These are phyloP conservation scores for Candida orba DNA, from an alignment of 805 yeast species.

Conservation along the genomic window DNA sequence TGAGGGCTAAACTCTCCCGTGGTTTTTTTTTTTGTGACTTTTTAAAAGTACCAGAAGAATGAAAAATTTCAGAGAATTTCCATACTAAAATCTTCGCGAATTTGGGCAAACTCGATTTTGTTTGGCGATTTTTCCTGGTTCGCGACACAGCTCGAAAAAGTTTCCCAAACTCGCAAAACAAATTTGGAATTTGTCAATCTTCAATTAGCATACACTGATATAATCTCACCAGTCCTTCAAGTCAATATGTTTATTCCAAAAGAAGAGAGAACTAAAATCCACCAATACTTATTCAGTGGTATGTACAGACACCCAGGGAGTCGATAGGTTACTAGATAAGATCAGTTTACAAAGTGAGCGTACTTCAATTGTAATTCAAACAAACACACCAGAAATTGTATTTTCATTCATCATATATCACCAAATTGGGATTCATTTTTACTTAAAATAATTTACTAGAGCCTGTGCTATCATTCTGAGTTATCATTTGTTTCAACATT, in stretches of 20 bases:
- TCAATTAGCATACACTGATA: too few species aligned
- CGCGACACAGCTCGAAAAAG: constrained; percentile 14
- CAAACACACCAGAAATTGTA: too few species aligned
- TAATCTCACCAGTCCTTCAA: background rate
- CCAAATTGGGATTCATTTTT: too few species aligned
- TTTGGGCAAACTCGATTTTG: background rate
- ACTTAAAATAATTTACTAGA: too few species aligned
- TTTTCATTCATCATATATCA: too few species aligned
- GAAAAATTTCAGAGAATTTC: background rate
- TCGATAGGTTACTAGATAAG: too few species aligned
- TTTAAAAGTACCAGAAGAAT: background rate
- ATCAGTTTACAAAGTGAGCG: too few species aligned
- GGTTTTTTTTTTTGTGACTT: background rate
- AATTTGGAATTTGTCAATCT: constrained; percentile 2
- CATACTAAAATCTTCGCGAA: constrained; percentile 1
- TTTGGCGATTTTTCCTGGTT: constrained; percentile 2
- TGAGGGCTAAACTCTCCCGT: too few species aligned
- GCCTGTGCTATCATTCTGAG: too few species aligned
- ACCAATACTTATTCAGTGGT: constrained; percentile 98
- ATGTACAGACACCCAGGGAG: constrained; percentile 33
- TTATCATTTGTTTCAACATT: too few species aligned
- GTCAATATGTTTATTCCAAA: constrained; percentile 93
- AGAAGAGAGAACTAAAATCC: constrained; percentile 99
- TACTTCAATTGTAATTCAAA: too few species aligned
- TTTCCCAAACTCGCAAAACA: constrained; percentile 12